Conservation (phyloP, 192 early-diverging fungal species). For the Mortierella hygrophila region DNA sequence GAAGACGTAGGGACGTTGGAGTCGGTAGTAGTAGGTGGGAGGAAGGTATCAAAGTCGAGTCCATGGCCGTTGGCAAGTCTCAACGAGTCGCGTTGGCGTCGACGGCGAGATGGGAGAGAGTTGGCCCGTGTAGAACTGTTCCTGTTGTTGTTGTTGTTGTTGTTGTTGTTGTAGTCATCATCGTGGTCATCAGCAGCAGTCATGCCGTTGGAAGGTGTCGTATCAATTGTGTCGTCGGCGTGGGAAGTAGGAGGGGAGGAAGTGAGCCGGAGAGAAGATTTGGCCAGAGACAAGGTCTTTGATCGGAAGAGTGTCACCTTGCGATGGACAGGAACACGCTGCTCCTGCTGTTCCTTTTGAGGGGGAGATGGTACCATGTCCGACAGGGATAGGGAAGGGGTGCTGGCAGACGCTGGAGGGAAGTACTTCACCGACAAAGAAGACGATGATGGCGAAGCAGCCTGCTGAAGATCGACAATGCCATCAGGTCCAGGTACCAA, state of each 20-base stretch:
- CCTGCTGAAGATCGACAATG: conserved; percentile 23
- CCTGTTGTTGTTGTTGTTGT: not conserved
- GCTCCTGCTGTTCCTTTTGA: not conserved
- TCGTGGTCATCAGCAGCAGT: not conserved
- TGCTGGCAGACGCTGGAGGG: conserved; percentile 10
- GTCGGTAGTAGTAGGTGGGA: not conserved
- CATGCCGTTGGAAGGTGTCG: conserved; percentile 7
- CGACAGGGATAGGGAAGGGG: not conserved
- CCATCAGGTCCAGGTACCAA: conserved; percentile 1
- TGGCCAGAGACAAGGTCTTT: conserved; percentile 16
- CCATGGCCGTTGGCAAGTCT: conserved; percentile 44
- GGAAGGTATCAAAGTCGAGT: conserved; percentile 13
- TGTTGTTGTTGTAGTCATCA: not conserved
- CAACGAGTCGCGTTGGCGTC: conserved; percentile 9
- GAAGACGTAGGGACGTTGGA: not conserved
- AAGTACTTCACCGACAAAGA: conserved; percentile 11
- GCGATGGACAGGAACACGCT: conserved; percentile 31
- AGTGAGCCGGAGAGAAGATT: not conserved
- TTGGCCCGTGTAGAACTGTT: not conserved
- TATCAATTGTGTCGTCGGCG: not conserved
- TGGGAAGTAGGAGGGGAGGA: not conserved
- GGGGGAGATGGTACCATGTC: not conserved
- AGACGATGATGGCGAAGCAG: not conserved
- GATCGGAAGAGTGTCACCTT: conserved; percentile 44
- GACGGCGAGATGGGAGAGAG: not conserved